phyloP scores from a whole-genome alignment of 2,329 filamentous ascomycete genomes.

The Diplodia seriata region DNA sequence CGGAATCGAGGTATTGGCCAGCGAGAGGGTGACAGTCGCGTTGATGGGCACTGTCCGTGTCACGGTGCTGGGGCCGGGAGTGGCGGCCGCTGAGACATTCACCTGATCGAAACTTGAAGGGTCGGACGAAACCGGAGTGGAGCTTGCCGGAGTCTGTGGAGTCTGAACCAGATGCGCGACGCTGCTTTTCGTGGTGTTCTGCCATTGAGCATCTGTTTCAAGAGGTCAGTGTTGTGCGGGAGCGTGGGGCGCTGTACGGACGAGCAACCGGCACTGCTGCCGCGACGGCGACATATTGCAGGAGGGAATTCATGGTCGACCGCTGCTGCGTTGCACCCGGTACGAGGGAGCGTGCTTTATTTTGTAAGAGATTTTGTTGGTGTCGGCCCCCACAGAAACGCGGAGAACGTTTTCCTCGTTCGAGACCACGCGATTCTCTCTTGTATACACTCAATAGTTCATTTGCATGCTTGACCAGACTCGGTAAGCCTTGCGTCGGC shows the following conservation, averaged over 20 bases:
- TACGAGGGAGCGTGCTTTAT: background rate
- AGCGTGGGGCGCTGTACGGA: background rate
- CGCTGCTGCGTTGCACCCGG: background rate
- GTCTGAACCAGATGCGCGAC: background rate
- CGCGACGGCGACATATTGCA: background rate
- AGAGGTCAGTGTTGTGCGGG: background rate
- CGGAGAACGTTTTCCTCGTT: background rate
- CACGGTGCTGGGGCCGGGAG: background rate
- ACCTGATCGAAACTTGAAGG: background rate
- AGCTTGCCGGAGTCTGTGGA: background rate
- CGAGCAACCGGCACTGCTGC: background rate
- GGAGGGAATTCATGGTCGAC: background rate
- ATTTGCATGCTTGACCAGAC: background rate
- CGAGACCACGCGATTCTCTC: background rate
- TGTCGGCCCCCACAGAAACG: background rate
- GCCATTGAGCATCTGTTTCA: background rate
- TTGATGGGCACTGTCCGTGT: background rate
- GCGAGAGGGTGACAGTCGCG: background rate
- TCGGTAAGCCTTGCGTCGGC: background rate
- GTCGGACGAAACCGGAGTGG: background rate
- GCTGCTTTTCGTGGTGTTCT: background rate
- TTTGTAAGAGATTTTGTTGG: background rate
- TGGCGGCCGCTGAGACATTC: background rate
- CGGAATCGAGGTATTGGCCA: background rate
- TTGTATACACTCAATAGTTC: background rate